Evolutionary conservation across 2,329 filamentous ascomycete genomes (phyloP).

Genomic region (Epichloe coenophiala): DNA sequence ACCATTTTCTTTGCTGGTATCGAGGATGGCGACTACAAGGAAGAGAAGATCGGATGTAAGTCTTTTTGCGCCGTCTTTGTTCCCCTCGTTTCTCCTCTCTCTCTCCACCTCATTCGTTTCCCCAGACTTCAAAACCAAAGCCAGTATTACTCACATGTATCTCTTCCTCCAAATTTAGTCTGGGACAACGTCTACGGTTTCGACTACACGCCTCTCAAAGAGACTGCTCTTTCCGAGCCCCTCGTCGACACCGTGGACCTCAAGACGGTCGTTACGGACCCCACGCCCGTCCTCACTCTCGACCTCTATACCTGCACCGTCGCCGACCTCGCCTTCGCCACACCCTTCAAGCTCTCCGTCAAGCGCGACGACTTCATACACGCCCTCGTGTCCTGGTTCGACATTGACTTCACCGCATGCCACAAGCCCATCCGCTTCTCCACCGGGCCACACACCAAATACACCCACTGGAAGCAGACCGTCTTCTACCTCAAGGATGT

Average conservation of each 20-base stretch:
- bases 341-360: slow-evolving; percentile 60
- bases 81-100: neutral
- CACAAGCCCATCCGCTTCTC: slow-evolving; percentile 97
- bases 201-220: slow-evolving; percentile 87
- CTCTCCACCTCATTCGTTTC: neutral
- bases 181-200: slow-evolving; percentile 99
- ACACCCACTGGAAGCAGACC: slow-evolving; percentile 99
- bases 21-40: slow-evolving; percentile 98
- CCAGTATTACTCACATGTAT: neutral
- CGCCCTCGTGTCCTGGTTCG: slow-evolving; percentile 95
- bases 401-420: slow-evolving; percentile 96
- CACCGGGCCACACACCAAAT: slow-evolving; percentile 94
- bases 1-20: slow-evolving; percentile 95
- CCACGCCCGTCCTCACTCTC: slow-evolving; percentile 68
- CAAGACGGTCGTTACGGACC: slow-evolving; percentile 93
- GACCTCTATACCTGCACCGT: slow-evolving; percentile 85
- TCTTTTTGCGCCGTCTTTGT: slow-evolving; percentile 6
- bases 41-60: slow-evolving; percentile 98
- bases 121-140: neutral
- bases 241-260: slow-evolving; percentile 96
- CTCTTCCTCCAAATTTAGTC: slow-evolving; percentile 43
- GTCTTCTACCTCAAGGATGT: slow-evolving; percentile 96
- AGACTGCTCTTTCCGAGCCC: slow-evolving; percentile 85
- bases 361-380: slow-evolving; percentile 92
- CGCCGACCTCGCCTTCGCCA: slow-evolving; percentile 70